phyloP scores from a whole-genome alignment of 2,329 filamentous ascomycete species.

The Tolypocladium ophioglossoides region DNA sequence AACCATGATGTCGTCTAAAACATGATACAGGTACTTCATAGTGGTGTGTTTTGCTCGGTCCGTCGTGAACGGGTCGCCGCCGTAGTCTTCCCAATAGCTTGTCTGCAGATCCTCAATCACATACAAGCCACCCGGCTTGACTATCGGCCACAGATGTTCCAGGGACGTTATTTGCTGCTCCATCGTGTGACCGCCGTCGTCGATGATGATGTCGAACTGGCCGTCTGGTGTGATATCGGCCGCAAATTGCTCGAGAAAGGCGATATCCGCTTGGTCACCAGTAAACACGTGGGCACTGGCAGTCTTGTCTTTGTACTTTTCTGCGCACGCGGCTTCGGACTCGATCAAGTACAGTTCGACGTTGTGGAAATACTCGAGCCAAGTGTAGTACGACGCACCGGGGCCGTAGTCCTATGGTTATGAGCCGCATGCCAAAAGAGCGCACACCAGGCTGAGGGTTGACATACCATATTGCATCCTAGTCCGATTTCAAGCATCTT shows the following conservation, averaged over 20 bases:
- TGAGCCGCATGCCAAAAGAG: not conserved
- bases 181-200: slow-evolving; percentile 28
- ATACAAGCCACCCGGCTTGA: slow-evolving; percentile 25
- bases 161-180: slow-evolving; percentile 24
- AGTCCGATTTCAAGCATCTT: slow-evolving; percentile 32
- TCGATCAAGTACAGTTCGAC: slow-evolving; percentile 32
- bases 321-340: slow-evolving; percentile 23
- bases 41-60: slow-evolving; percentile 14
- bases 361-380: slow-evolving; percentile 26
- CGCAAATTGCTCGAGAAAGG: slow-evolving; percentile 24
- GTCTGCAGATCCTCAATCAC: slow-evolving; percentile 24
- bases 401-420: slow-evolving; percentile 20
- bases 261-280: slow-evolving; percentile 26
- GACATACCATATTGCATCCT: slow-evolving; percentile 24
- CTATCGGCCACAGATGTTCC: slow-evolving; percentile 21
- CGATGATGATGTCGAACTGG: slow-evolving; percentile 28
- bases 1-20: slow-evolving; percentile 15
- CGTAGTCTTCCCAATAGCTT: slow-evolving; percentile 13
- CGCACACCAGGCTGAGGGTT: not conserved
- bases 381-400: slow-evolving; percentile 27
- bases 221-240: slow-evolving; percentile 15
- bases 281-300: slow-evolving; percentile 25
- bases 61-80: slow-evolving; percentile 11
- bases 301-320: slow-evolving; percentile 22
- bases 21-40: slow-evolving; percentile 14